phyloP scores from a whole-genome alignment of 495 filamentous ascomycete species.

The Aspergillus olivimuriae region DNA sequence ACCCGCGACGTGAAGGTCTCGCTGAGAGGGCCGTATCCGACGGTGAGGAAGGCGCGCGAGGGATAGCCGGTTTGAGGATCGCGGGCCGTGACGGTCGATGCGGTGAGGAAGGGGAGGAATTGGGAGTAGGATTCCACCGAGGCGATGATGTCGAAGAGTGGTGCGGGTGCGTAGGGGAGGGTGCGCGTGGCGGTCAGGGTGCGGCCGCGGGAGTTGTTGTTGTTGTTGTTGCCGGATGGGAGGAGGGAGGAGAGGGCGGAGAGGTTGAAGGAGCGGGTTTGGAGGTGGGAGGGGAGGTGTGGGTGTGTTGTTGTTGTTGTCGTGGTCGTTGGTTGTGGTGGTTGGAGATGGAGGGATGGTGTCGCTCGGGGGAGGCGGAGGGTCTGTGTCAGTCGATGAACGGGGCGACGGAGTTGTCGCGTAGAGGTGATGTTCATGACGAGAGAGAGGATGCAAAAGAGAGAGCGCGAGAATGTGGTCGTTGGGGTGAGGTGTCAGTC shows the following conservation, averaged over 20 bases:
- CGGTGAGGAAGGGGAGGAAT: slow-evolving; percentile 82
- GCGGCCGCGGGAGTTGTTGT: slow-evolving; percentile 23
- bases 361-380: background rate
- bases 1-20: slow-evolving; percentile 74
- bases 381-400: background rate
- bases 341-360: slow-evolving; percentile 1
- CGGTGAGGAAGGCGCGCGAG: slow-evolving; percentile 65
- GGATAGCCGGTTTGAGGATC: slow-evolving; percentile 54
- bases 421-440: slow-evolving; percentile 1
- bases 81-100: slow-evolving; percentile 62
- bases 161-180: slow-evolving; percentile 66
- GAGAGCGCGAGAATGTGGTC: background rate
- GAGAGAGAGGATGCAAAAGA: background rate
- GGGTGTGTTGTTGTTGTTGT: slow-evolving; percentile 7
- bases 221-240: slow-evolving; percentile 20
- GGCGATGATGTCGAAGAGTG: slow-evolving; percentile 76
- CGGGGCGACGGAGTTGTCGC: background rate
- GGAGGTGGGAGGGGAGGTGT: background rate
- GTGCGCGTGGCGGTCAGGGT: slow-evolving; percentile 65
- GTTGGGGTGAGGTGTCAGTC: too few relatives aligned
- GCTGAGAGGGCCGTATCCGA: slow-evolving; percentile 76
- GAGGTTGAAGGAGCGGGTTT: slow-evolving; percentile 21
- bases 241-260: slow-evolving; percentile 32
- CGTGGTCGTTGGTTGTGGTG: slow-evolving; percentile 3
- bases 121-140: slow-evolving; percentile 72